phyloP scores from a whole-genome alignment of 306 rosid genomes.

The Vigna radiata region DNA sequence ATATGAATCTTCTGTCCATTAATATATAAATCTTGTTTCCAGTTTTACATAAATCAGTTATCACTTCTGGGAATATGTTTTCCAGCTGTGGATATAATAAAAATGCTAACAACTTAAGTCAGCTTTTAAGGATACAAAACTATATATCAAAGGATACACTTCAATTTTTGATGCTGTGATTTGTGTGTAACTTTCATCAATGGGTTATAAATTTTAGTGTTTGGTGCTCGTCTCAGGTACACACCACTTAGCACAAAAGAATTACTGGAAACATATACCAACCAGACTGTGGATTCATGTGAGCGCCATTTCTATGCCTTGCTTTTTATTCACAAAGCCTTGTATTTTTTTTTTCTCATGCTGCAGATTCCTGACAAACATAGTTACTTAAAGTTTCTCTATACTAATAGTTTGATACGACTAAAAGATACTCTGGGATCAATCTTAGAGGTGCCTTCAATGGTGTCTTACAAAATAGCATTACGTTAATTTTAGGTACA shows the following conservation, averaged over 20 bases:
- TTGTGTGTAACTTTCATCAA: constrained; percentile 8
- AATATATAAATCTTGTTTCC: constrained; percentile 18
- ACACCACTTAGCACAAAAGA: constrained; percentile 83
- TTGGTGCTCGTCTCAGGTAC: constrained; percentile 67
- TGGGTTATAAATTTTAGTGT: constrained; percentile 27
- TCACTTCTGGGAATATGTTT: constrained; percentile 1
- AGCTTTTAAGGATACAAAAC: neutral
- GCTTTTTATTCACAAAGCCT: constrained; percentile 10
- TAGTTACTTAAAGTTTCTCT: constrained; percentile 12
- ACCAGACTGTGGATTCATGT: constrained; percentile 85
- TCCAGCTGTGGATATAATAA: constrained; percentile 16
- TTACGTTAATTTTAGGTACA: constrained; percentile 16
- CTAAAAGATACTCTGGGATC: constrained; percentile 19
- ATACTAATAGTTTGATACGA: neutral
- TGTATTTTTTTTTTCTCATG: constrained; percentile 6
- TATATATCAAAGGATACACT: constrained; percentile 13
- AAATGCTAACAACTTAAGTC: constrained; percentile 1
- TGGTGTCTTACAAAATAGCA: neutral
- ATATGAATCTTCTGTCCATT: neutral
- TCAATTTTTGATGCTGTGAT: constrained; percentile 13
- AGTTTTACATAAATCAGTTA: neutral
- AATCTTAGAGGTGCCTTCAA: neutral
- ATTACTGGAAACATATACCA: constrained; percentile 74
- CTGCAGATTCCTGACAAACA: constrained; percentile 1
- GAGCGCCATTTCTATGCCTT: constrained; percentile 48